phyloP scores from a whole-genome alignment of 768 basidiomycete genomes.

The Tubosaeta brunneosetosa region DNA sequence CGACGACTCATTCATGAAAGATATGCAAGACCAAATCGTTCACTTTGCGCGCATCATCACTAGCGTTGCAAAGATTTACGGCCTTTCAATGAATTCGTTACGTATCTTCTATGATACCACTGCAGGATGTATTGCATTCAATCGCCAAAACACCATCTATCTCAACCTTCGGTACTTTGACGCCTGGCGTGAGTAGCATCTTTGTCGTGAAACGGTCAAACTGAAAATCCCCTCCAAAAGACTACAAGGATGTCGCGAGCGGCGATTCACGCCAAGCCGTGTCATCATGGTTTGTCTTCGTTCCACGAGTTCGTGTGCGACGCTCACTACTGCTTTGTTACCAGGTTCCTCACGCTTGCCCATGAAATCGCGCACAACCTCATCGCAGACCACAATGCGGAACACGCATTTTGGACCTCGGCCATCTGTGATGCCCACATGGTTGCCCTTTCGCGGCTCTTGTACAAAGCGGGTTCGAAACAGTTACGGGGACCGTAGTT shows the following conservation, averaged over 20 bases:
- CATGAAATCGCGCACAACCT: conserved; percentile 91
- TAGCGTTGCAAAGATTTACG: conserved; percentile 63
- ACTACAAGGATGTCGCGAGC: conserved; percentile 1
- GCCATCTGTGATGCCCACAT: conserved; percentile 71
- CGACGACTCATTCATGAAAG: conserved; percentile 34
- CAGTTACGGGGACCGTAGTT: not conserved
- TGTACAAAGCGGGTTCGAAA: no score
- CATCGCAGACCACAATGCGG: conserved; percentile 73
- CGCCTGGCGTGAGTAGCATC: conserved; percentile 67
- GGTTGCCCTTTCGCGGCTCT: conserved; percentile 28
- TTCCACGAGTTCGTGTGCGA: not conserved
- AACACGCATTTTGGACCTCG: conserved; percentile 91
- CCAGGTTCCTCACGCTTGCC: conserved; percentile 80
- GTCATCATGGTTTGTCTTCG: not conserved
- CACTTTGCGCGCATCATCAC: conserved; percentile 67
- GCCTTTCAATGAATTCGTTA: conserved; percentile 60
- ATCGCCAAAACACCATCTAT: conserved; percentile 78
- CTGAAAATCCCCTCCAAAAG: not conserved
- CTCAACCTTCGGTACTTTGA: conserved; percentile 80
- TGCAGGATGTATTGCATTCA: conserved; percentile 87
- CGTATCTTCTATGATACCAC: conserved; percentile 79
- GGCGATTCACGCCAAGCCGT: not conserved
- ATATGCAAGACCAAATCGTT: conserved; percentile 49
- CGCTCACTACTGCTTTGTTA: not conserved
- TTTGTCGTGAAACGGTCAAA: not conserved